phyloP scores from a whole-genome alignment of 2,329 filamentous ascomycete species.

The Diaporthe citri region DNA sequence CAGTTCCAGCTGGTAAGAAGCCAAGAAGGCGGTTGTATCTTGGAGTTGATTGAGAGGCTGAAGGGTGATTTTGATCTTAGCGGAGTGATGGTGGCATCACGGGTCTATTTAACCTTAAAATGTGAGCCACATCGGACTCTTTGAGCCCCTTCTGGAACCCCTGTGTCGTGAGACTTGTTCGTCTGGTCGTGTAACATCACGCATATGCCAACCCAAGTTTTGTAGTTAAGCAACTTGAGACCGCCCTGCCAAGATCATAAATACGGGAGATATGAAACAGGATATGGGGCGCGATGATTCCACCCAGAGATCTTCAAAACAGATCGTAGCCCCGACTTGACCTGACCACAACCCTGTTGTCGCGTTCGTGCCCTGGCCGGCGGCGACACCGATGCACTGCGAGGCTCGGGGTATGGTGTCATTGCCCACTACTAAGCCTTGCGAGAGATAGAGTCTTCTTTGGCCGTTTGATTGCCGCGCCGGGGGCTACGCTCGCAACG shows the following conservation, averaged over 20 bases:
- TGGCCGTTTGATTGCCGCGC: neutral
- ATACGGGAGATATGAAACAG: neutral
- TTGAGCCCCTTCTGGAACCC: neutral
- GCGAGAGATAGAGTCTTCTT: neutral
- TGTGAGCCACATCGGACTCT: neutral
- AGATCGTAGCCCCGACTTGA: neutral
- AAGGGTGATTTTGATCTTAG: neutral
- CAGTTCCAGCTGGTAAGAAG: constrained; percentile 8
- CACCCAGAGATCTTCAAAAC: neutral
- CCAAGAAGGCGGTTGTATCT: neutral
- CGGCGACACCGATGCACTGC: no score
- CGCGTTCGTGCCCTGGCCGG: neutral
- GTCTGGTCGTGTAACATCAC: neutral
- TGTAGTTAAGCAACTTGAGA: neutral
- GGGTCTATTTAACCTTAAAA: neutral
- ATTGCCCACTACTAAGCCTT: neutral
- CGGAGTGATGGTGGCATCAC: neutral
- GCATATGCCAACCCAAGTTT: constrained; percentile 16
- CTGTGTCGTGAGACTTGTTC: neutral
- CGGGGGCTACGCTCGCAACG: neutral
- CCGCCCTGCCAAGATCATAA: constrained; percentile 19
- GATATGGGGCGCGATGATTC: neutral
- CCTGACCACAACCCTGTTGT: neutral
- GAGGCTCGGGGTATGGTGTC: neutral
- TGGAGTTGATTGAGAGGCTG: neutral